Percentiles rank a stretch among this genome's conserved stretches.
phyloP scores from a whole-genome alignment of 2,329 filamentous ascomycete species.

The Colletotrichum euphorbiae region DNA sequence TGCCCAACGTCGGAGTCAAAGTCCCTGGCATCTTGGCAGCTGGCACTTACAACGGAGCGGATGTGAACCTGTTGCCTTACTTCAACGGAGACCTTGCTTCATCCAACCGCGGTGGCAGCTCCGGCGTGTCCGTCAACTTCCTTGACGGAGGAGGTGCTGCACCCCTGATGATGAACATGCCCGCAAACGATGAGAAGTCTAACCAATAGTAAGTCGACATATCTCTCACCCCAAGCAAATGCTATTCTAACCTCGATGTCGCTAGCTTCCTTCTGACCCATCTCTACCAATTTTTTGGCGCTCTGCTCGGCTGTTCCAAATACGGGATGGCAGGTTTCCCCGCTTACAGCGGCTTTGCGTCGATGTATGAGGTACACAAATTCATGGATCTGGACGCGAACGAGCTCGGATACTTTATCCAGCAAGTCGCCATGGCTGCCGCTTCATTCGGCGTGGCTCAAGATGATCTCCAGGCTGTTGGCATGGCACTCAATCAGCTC shows the following conservation, averaged over 20 bases:
- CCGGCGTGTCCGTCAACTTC: slow-evolving; percentile 66
- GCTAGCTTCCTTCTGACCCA: slow-evolving; percentile 68
- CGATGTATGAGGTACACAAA: slow-evolving; percentile 67
- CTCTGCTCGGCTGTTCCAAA: slow-evolving; percentile 65
- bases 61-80: slow-evolving; percentile 69
- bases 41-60: slow-evolving; percentile 60
- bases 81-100: slow-evolving; percentile 67
- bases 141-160: slow-evolving; percentile 69
- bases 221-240: neutral
- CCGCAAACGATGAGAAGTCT: slow-evolving; percentile 61
- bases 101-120: slow-evolving; percentile 61
- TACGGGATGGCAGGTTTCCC: slow-evolving; percentile 63
- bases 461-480: slow-evolving; percentile 63
- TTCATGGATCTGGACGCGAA: slow-evolving; percentile 67
- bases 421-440: slow-evolving; percentile 67
- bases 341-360: slow-evolving; percentile 58
- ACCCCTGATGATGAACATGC: slow-evolving; percentile 66
- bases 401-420: slow-evolving; percentile 69
- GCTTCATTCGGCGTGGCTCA: slow-evolving; percentile 69
- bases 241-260: slow-evolving; percentile 2
- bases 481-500: slow-evolving; percentile 57
- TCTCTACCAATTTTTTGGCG: slow-evolving; percentile 71
- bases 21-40: slow-evolving; percentile 69
- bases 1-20: slow-evolving; percentile 62
- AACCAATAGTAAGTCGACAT: slow-evolving; percentile 63